Percentiles rank a stretch among this genome's conserved stretches.
These are phyloP conservation scores for Halophytophthora polymorphica DNA, from an alignment of 352 stramenopile genomes.

Conservation along the genomic window DNA sequence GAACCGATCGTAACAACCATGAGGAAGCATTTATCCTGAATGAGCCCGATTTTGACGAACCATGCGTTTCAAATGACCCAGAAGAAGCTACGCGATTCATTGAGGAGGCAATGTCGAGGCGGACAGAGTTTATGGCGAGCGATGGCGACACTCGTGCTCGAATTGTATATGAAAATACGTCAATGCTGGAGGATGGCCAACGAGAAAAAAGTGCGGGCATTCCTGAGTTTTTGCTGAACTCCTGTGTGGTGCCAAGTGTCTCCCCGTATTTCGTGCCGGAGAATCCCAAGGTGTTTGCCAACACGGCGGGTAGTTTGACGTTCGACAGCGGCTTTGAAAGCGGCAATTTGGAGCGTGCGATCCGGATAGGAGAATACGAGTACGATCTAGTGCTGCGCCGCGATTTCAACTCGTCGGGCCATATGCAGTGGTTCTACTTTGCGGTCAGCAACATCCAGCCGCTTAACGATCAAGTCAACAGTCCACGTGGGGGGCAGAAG, in stretches of 20 bases:
- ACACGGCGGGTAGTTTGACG: constrained; percentile 40
- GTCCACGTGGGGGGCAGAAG: constrained; percentile 19
- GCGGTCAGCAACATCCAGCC: constrained; percentile 72
- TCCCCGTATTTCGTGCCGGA: constrained; percentile 39
- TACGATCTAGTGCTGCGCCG: constrained; percentile 90
- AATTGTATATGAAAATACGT: constrained; percentile 56
- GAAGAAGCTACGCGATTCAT: constrained; percentile 16
- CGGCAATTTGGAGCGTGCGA: constrained; percentile 84
- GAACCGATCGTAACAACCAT: constrained; percentile 13
- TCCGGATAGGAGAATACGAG: constrained; percentile 79
- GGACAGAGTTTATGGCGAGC: constrained; percentile 34
- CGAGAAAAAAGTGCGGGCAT: constrained; percentile 13
- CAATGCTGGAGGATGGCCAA: constrained; percentile 20
- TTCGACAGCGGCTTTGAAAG: constrained; percentile 94
- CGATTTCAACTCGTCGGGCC: constrained; percentile 79
- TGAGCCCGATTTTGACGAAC: constrained; percentile 23
- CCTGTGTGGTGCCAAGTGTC: constrained; percentile 2
- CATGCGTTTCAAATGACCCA: constrained; percentile 13
- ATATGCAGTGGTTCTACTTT: constrained; percentile 96
- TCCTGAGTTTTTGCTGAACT: constrained; percentile 20
- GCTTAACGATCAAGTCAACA: neutral
- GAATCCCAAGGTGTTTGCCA: constrained; percentile 17
- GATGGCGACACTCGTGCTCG: constrained; percentile 32
- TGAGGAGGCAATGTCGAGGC: constrained; percentile 13
- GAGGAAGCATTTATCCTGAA: constrained; percentile 27